A percentile compares a stretch with the other conserved stretches of the same genome.
Conservation (phyloP, 495 filamentous ascomycete genomes). For the Penicillium dipodomyicola region DNA sequence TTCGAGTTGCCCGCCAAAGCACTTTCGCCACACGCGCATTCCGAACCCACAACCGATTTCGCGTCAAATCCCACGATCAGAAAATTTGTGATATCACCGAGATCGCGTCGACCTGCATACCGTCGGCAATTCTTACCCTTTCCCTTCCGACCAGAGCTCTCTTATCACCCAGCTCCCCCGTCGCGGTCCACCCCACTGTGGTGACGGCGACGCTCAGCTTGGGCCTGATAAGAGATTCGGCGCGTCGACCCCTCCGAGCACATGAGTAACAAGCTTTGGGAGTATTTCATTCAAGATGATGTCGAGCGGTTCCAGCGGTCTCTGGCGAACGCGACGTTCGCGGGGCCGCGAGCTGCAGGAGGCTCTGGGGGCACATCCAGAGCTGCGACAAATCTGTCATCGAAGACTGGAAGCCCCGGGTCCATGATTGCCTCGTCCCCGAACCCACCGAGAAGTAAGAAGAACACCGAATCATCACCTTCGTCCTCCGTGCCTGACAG, state of each 20-base stretch:
- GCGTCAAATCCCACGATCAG: constrained; percentile 11
- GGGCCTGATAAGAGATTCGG: constrained; percentile 61
- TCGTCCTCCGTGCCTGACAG: constrained; percentile 30
- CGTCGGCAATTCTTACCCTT: constrained; percentile 14
- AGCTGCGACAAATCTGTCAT: constrained; percentile 21
- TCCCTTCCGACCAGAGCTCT: constrained; percentile 32
- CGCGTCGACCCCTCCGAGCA: constrained; percentile 49
- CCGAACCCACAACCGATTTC: constrained; percentile 23
- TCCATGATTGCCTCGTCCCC: constrained; percentile 49
- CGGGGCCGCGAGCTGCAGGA: constrained; percentile 34
- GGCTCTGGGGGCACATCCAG: constrained; percentile 28
- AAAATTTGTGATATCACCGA: constrained; percentile 4
- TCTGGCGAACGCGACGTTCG: constrained; percentile 61
- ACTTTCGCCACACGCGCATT: constrained; percentile 23
- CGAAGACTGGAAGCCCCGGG: constrained; percentile 49
- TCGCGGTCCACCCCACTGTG: constrained; percentile 72
- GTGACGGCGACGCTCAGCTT: constrained; percentile 78
- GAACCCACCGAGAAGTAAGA: constrained; percentile 42
- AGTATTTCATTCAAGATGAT: constrained; percentile 93
- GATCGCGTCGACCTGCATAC: constrained; percentile 17
- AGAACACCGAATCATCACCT: constrained; percentile 29
- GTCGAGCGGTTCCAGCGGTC: constrained; percentile 84
- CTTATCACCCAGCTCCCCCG: constrained; percentile 60
- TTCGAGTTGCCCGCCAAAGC: background rate
- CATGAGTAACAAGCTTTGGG: constrained; percentile 98